These are phyloP conservation scores for Tricholomella constricta DNA, from an alignment of 768 basidiomycete genomes.

Conservation along the genomic window DNA sequence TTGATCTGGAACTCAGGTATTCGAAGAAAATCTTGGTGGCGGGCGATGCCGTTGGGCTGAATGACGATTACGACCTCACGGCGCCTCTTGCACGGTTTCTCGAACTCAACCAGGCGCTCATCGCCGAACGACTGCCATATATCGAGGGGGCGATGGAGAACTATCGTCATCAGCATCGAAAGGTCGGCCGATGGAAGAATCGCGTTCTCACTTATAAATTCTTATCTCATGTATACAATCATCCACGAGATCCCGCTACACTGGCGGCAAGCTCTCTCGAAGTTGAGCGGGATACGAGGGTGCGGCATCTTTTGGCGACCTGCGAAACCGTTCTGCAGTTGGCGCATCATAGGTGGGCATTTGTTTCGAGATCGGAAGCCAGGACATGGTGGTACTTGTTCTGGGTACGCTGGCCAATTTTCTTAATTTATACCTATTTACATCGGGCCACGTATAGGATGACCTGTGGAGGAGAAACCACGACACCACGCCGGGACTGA, in stretches of 20 bases:
- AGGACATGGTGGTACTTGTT: conserved; percentile 80
- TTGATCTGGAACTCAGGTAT: conserved; percentile 61
- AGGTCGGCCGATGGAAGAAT: conserved; percentile 54
- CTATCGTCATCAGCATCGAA: conserved; percentile 54
- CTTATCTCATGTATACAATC: conserved; percentile 59
- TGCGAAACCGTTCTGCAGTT: conserved; percentile 48
- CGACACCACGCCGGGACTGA: conserved; percentile 52
- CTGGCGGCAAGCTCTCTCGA: conserved; percentile 48
- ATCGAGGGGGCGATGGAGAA: conserved; percentile 49
- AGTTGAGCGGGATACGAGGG: conserved; percentile 55
- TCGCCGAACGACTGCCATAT: conserved; percentile 40
- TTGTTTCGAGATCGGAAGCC: conserved; percentile 49
- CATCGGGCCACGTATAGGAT: conserved; percentile 46
- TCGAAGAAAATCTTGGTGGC: conserved; percentile 48
- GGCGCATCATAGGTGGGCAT: conserved; percentile 54
- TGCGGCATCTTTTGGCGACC: conserved; percentile 49
- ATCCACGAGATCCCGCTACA: conserved; percentile 45
- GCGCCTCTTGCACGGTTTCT: conserved; percentile 64
- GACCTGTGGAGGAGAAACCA: conserved; percentile 75
- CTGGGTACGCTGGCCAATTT: conserved; percentile 52
- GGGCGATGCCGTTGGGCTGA: conserved; percentile 60
- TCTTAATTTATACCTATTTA: background rate
- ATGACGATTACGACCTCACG: conserved; percentile 66
- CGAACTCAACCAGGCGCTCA: conserved; percentile 52
- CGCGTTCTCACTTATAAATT: conserved; percentile 63